These are phyloP conservation scores for Ophiostoma tasmaniense DNA, from an alignment of 2,329 filamentous ascomycete species.

Conservation along the genomic window DNA sequence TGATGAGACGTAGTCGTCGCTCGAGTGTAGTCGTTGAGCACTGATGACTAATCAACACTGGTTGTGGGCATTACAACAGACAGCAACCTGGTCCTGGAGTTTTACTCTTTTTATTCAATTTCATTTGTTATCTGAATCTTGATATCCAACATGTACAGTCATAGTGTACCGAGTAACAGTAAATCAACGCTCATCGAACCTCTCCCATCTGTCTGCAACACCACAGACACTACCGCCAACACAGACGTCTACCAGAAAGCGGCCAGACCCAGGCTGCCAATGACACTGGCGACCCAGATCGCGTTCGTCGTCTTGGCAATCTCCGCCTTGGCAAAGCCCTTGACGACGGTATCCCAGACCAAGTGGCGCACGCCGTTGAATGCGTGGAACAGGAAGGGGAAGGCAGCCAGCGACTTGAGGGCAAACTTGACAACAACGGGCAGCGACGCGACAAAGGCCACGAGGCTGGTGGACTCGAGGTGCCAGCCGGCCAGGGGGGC, in stretches of 20 bases:
- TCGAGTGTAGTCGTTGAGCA: too few species aligned
- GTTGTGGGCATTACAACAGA: too few species aligned
- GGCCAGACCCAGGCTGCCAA: slow-evolving; percentile 38
- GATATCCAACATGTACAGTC: not conserved
- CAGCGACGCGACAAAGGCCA: slow-evolving; percentile 50
- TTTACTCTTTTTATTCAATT: slow-evolving; percentile 2
- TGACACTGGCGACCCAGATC: slow-evolving; percentile 40
- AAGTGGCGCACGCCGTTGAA: slow-evolving; percentile 50
- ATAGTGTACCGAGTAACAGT: not conserved
- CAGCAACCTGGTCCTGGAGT: too few species aligned
- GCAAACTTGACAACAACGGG: slow-evolving; percentile 51
- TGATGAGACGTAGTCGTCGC: too few species aligned
- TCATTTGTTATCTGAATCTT: not conserved
- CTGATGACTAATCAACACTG: too few species aligned
- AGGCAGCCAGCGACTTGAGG: slow-evolving; percentile 47
- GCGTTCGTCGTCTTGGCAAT: slow-evolving; percentile 40
- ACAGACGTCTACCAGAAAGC: slow-evolving; percentile 29
- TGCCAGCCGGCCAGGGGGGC: slow-evolving; percentile 64
- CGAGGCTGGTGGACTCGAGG: slow-evolving; percentile 51
- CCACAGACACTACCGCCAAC: too few species aligned
- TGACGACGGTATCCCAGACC: slow-evolving; percentile 39
- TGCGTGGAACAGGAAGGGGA: slow-evolving; percentile 52
- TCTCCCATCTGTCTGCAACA: not conserved
- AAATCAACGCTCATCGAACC: slow-evolving; percentile 3
- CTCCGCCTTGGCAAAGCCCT: slow-evolving; percentile 41